Evolutionary conservation across 805 yeast species (phyloP).

Genomic region (Pichia pseudocactophila): DNA sequence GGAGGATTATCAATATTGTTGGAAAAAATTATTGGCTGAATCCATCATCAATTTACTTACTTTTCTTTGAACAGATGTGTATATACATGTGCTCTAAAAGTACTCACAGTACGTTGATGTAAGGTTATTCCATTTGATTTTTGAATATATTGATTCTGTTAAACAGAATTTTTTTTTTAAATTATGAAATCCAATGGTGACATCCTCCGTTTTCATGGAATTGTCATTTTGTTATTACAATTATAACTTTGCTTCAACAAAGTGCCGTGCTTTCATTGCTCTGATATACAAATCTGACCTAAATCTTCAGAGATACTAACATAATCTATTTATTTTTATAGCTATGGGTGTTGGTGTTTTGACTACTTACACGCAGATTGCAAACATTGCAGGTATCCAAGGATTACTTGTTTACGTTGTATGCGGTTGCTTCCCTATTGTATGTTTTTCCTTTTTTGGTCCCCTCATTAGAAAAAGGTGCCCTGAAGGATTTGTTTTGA

Average conservation of each 20-base stretch:
- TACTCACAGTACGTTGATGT: too few relatives aligned
- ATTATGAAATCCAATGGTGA: too few relatives aligned
- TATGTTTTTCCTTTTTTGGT: constrained; percentile 74
- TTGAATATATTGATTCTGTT: too few relatives aligned
- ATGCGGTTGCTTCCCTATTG: constrained; percentile 75
- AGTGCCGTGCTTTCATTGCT: neutral
- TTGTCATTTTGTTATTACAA: too few relatives aligned
- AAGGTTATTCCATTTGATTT: too few relatives aligned
- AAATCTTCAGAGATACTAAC: constrained; percentile 9
- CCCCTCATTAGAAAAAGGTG: constrained; percentile 70
- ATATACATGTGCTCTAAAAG: too few relatives aligned
- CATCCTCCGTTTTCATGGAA: too few relatives aligned
- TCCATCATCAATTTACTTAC: constrained; percentile 3
- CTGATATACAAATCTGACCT: neutral
- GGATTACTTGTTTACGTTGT: constrained; percentile 77
- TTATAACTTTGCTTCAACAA: neutral
- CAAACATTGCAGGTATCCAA: constrained; percentile 77
- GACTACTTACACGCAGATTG: constrained; percentile 80
- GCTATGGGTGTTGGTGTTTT: constrained; percentile 87
- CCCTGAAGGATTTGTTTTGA: constrained; percentile 84
- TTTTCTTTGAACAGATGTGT: neutral
- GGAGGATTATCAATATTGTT: constrained; percentile 49
- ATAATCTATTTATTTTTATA: constrained; percentile 19
- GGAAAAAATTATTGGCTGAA: constrained; percentile 15
- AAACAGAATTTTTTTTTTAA: too few relatives aligned